These are phyloP conservation scores for Skeletonema potamos DNA, from an alignment of 108 stramenopile species.

Conservation along the genomic window DNA sequence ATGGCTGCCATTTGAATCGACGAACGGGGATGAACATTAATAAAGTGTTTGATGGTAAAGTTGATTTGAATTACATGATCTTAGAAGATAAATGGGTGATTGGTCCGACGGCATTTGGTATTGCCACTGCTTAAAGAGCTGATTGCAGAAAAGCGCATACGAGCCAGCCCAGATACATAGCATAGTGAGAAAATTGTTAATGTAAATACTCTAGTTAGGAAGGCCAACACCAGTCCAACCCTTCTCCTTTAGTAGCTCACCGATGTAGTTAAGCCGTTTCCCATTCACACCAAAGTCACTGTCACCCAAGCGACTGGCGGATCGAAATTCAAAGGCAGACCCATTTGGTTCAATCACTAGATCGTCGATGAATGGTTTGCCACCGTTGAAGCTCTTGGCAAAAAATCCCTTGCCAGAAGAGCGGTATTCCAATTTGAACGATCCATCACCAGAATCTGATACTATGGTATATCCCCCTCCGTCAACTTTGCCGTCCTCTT, in stretches of 20 bases:
- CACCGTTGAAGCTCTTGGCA: slow-evolving; percentile 84
- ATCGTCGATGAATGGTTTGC: slow-evolving; percentile 89
- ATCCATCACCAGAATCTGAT: slow-evolving; percentile 49
- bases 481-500: slow-evolving; percentile 62
- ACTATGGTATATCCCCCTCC: slow-evolving; percentile 73
- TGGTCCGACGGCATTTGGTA: slow-evolving; percentile 43
- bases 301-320: slow-evolving; percentile 74
- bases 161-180: neutral
- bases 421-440: slow-evolving; percentile 66
- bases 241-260: slow-evolving; percentile 36
- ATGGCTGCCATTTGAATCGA: slow-evolving; percentile 85
- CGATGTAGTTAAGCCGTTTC: slow-evolving; percentile 59
- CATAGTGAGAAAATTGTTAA: neutral
- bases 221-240: slow-evolving; percentile 48
- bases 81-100: slow-evolving; percentile 25
- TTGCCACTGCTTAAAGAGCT: slow-evolving; percentile 27
- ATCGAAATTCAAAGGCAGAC: slow-evolving; percentile 59
- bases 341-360: slow-evolving; percentile 57
- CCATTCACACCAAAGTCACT: slow-evolving; percentile 86
- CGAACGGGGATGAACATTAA: slow-evolving; percentile 54
- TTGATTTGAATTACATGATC: slow-evolving; percentile 33
- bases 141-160: neutral
- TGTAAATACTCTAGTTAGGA: neutral
- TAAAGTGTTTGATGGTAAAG: slow-evolving; percentile 28
- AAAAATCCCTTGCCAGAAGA: slow-evolving; percentile 73